Conservation (phyloP, 345 rosid genomes). For the Arabis alpina region DNA sequence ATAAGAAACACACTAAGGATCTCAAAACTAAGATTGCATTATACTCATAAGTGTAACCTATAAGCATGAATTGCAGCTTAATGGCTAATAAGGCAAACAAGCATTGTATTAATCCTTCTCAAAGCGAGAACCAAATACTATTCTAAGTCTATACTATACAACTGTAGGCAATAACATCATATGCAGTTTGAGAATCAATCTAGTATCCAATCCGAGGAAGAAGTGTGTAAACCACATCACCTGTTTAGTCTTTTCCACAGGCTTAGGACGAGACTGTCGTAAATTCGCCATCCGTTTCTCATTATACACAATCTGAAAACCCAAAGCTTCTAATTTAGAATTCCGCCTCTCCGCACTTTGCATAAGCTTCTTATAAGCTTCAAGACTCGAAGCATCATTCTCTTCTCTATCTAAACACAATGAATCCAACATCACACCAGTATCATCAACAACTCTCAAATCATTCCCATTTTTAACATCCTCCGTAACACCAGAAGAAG, state of each 20-base stretch:
- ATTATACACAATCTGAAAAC: conserved; percentile 60
- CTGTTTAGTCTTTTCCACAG: conserved; percentile 49
- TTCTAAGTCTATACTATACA: not conserved
- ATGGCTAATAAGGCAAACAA: conserved; percentile 17
- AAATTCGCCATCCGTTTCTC: conserved; percentile 50
- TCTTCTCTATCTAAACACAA: conserved; percentile 48
- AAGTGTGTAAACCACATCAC: conserved; percentile 23
- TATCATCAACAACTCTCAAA: conserved; percentile 51
- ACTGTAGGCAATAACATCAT: not conserved
- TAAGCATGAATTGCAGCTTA: not conserved
- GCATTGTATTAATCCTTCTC: not conserved
- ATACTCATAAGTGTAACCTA: not conserved
- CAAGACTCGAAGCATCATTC: conserved; percentile 46
- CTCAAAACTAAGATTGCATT: not conserved
- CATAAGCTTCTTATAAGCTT: conserved; percentile 69
- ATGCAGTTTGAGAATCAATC: conserved; percentile 17
- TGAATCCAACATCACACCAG: conserved; percentile 49
- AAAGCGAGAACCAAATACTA: conserved; percentile 1
- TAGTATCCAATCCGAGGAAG: conserved; percentile 1
- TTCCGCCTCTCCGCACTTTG: conserved; percentile 55
- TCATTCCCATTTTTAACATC: conserved; percentile 46
- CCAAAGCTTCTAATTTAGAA: conserved; percentile 53
- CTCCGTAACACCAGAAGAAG: conserved; percentile 49
- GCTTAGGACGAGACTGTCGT: conserved; percentile 55
- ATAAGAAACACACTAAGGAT: not conserved